These are phyloP conservation scores for Backusella sp. DNA, from an alignment of 192 early-diverging fungal species.

Conservation along the genomic window DNA sequence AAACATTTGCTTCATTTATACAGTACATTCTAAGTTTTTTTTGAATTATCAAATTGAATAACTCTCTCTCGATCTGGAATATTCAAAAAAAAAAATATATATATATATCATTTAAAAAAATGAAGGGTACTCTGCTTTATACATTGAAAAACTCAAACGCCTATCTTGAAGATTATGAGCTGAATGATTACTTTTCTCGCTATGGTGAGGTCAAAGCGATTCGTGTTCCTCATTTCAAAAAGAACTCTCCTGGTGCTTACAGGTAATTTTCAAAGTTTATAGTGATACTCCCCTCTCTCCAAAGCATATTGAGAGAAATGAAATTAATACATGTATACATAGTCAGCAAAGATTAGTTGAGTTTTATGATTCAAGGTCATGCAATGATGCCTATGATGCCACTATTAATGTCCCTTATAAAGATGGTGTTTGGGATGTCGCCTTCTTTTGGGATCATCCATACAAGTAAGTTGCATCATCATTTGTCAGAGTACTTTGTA, in stretches of 20 bases:
- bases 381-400: conserved; percentile 35
- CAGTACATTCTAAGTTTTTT: not conserved
- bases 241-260: not conserved
- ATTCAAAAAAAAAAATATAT: not conserved
- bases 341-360: conserved; percentile 44
- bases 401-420: conserved; percentile 31
- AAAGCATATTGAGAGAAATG: not conserved
- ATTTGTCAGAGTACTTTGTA: not conserved
- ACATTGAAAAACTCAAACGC: conserved; percentile 37
- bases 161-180: conserved; percentile 34
- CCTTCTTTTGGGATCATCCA: conserved; percentile 45
- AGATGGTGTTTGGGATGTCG: conserved; percentile 38
- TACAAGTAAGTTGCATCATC: conserved; percentile 20
- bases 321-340: not conserved
- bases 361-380: conserved; percentile 47
- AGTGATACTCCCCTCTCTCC: too few relatives aligned
- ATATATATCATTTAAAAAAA: not conserved
- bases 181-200: conserved; percentile 36
- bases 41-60: not conserved
- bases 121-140: conserved; percentile 46
- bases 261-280: not conserved
- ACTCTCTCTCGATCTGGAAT: not conserved
- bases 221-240: conserved; percentile 29
- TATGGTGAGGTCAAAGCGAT: conserved; percentile 52
- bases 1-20: not conserved